phyloP scores from a whole-genome alignment of 202 grass and related monocot species.

The Bolboschoenoplectus hybrid region DNA sequence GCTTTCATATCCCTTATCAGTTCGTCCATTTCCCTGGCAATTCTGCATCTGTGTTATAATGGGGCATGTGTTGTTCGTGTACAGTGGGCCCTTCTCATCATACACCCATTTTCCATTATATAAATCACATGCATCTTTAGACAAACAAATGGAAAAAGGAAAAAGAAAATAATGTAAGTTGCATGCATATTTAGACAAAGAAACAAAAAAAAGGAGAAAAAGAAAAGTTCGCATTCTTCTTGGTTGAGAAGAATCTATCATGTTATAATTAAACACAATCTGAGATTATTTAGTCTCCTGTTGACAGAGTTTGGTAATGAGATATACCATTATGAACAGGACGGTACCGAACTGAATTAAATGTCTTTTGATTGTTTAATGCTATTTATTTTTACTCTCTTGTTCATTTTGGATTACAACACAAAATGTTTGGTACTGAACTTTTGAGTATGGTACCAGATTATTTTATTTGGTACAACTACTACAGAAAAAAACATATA shows the following conservation, averaged over 20 bases:
- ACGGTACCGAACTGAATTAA: not conserved
- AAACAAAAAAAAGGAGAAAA: not conserved
- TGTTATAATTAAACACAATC: not conserved
- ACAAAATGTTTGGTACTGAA: not conserved
- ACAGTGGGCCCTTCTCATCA: slow-evolving; percentile 64
- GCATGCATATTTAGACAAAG: slow-evolving; percentile 54
- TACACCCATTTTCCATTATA: slow-evolving; percentile 79
- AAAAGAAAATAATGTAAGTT: slow-evolving; percentile 54
- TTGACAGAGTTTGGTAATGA: not conserved
- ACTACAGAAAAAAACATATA: not conserved
- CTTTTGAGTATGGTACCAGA: not conserved
- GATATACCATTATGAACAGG: not conserved
- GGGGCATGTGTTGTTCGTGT: slow-evolving; percentile 93
- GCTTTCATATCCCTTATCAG: slow-evolving; percentile 78
- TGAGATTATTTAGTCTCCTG: slow-evolving; percentile 7
- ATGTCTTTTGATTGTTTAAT: not conserved
- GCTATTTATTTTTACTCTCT: not conserved
- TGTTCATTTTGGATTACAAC: slow-evolving; percentile 19
- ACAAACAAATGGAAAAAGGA: slow-evolving; percentile 26
- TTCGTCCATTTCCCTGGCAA: slow-evolving; percentile 90
- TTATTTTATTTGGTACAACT: not conserved
- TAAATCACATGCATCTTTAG: slow-evolving; percentile 74
- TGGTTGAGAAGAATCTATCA: slow-evolving; percentile 26
- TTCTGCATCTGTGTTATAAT: slow-evolving; percentile 95
- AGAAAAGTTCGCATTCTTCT: not conserved